A percentile compares a stretch with the other conserved stretches of the same genome.
Evolutionary conservation across 768 basidiomycete genomes (phyloP).

Genomic region (Boletus subparvulus): DNA sequence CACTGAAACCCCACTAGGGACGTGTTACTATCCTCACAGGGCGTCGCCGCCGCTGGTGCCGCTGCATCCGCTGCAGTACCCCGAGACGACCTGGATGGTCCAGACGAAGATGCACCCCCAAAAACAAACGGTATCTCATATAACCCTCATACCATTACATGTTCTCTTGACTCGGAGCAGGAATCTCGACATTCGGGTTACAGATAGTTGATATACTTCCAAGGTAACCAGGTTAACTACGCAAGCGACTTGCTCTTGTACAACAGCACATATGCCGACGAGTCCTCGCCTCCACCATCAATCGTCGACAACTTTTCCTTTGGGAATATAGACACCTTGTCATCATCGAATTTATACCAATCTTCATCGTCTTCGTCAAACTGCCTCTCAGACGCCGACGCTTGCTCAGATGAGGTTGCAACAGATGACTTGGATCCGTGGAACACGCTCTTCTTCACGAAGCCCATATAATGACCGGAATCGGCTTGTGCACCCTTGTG

Average conservation of each 20-base stretch:
- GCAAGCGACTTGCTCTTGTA: slow-evolving; percentile 65
- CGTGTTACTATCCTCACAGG: slow-evolving; percentile 51
- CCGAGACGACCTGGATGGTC: slow-evolving; percentile 56
- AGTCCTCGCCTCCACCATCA: slow-evolving; percentile 92
- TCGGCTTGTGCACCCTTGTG: slow-evolving; percentile 97
- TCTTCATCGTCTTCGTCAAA: slow-evolving; percentile 66
- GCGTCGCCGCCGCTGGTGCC: slow-evolving; percentile 50
- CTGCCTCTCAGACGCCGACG: slow-evolving; percentile 14
- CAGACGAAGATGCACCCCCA: slow-evolving; percentile 28
- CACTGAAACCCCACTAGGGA: slow-evolving; percentile 42
- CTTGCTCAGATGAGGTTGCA: slow-evolving; percentile 3
- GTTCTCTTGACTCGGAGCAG: slow-evolving; percentile 1
- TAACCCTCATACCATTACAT: slow-evolving; percentile 16
- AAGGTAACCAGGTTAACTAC: slow-evolving; percentile 12
- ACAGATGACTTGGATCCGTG: slow-evolving; percentile 32
- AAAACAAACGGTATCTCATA: slow-evolving; percentile 24
- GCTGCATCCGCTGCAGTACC: slow-evolving; percentile 77
- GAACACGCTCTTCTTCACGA: slow-evolving; percentile 77
- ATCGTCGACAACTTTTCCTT: slow-evolving; percentile 80
- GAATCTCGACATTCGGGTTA: slow-evolving; percentile 10
- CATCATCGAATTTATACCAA: slow-evolving; percentile 98
- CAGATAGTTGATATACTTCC: slow-evolving; percentile 18
- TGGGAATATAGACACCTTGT: slow-evolving; percentile 85
- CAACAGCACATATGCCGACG: slow-evolving; percentile 84
- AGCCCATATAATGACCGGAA: slow-evolving; percentile 94